Percentiles rank a stretch among this genome's conserved stretches.
Conservation (phyloP, 768 basidiomycete species). For the Phylloporus scabripes region DNA sequence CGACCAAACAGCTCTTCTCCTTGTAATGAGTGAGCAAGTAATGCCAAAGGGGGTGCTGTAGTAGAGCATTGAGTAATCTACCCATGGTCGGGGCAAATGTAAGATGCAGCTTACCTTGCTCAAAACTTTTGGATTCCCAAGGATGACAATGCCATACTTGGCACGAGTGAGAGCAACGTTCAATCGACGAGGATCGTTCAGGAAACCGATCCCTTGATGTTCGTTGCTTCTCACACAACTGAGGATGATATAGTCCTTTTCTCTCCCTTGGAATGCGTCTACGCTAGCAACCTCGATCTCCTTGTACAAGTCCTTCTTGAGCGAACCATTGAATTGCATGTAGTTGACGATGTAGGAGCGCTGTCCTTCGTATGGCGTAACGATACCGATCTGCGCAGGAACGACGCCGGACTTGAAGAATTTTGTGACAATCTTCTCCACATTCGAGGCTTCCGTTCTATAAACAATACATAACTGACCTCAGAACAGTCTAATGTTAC, state of each 20-base stretch:
- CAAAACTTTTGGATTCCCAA: conserved; percentile 99
- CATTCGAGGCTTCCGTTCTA: conserved; percentile 97
- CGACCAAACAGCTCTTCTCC: conserved; percentile 89
- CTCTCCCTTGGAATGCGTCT: conserved; percentile 98
- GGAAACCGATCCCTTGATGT: conserved; percentile 98
- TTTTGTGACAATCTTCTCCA: conserved; percentile 99
- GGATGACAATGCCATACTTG: conserved; percentile 96
- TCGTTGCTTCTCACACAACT: conserved; percentile 98
- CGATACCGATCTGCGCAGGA: conserved; percentile 93
- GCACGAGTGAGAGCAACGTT: conserved; percentile 97
- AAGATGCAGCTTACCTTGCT: conserved; percentile 70
- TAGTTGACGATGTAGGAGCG: conserved; percentile 98
- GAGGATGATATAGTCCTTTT: conserved; percentile 99
- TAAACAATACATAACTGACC: conserved; percentile 5
- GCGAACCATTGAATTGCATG: conserved; percentile 99
- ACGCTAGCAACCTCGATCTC: conserved; percentile 99
- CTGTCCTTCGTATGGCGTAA: conserved; percentile 98
- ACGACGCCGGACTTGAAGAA: conserved; percentile 99
- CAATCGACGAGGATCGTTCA: conserved; percentile 93
- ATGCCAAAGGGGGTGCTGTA: conserved; percentile 96
- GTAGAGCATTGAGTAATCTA: conserved; percentile 4
- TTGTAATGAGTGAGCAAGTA: conserved; percentile 98
- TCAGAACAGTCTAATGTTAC: background rate
- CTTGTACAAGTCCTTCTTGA: conserved; percentile 99
- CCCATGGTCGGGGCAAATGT: conserved; percentile 1